Percentiles rank a stretch among this genome's conserved stretches.
Evolutionary conservation across 1,284 basidiomycete genomes (phyloP).

Genomic region (Ustilago lituana): DNA sequence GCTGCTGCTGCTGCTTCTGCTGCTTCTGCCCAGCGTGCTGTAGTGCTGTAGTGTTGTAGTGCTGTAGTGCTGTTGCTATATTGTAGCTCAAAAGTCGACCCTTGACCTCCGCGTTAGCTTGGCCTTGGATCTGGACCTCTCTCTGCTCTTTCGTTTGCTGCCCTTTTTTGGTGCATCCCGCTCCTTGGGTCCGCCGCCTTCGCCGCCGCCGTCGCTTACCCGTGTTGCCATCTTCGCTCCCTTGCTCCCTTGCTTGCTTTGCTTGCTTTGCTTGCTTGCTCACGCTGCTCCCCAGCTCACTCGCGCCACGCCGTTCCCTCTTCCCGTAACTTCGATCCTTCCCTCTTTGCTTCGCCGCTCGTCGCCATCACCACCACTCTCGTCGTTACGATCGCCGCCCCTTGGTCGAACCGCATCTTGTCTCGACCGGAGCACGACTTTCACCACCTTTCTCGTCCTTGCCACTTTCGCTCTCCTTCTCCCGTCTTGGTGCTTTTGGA

Average conservation of each 20-base stretch:
- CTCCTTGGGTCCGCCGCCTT: neutral
- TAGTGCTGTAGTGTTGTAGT: too few species aligned
- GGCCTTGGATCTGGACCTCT: too few species aligned
- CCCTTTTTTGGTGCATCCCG: too few species aligned
- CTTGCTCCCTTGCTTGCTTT: neutral
- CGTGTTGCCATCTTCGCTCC: neutral
- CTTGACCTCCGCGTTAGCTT: too few species aligned
- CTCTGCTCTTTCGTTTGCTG: too few species aligned
- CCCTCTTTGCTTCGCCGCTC: constrained; percentile 1
- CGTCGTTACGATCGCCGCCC: constrained; percentile 9
- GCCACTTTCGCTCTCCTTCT: constrained; percentile 3
- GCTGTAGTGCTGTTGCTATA: too few species aligned
- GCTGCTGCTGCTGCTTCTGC: too few species aligned
- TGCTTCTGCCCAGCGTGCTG: too few species aligned
- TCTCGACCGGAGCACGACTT: constrained; percentile 12
- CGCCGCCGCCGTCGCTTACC: neutral
- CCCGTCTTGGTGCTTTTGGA: constrained; percentile 1
- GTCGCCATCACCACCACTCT: constrained; percentile 15
- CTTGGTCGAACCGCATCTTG: neutral
- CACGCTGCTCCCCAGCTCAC: too few species aligned
- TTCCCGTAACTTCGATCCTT: neutral
- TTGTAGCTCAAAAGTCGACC: too few species aligned
- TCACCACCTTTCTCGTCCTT: neutral
- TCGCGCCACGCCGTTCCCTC: constrained; percentile 4
- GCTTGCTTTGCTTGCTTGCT: too few species aligned